These are phyloP conservation scores for Aegilops tauschii DNA, from an alignment of 176 grass and related monocot species.

Conservation along the genomic window DNA sequence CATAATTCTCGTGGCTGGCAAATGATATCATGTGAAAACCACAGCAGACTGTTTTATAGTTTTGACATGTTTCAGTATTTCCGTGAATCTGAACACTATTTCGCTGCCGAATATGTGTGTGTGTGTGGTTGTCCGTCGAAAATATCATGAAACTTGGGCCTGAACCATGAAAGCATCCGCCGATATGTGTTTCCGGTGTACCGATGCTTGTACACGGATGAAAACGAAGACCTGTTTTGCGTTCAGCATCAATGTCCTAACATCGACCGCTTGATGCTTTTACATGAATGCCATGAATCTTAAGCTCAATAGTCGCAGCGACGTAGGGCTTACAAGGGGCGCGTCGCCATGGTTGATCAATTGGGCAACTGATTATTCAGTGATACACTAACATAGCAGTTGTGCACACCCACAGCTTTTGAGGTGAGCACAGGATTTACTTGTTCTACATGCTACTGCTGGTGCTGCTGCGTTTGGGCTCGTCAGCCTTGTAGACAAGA, in stretches of 20 bases:
- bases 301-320: not conserved
- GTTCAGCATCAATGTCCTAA: not conserved
- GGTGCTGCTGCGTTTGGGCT: conserved; percentile 23
- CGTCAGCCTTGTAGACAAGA: conserved; percentile 38
- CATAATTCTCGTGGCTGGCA: not conserved
- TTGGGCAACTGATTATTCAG: conserved; percentile 16
- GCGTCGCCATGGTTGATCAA: not conserved
- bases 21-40: not conserved
- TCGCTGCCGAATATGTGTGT: not conserved
- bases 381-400: not conserved
- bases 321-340: not conserved
- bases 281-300: not conserved
- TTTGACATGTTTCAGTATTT: not conserved
- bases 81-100: not conserved
- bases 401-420: not conserved
- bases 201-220: not conserved
- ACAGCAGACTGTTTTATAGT: not conserved
- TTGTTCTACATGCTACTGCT: conserved; percentile 37
- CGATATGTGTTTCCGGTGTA: not conserved
- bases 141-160: not conserved
- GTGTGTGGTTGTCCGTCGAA: not conserved
- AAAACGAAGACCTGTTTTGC: not conserved
- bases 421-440: not conserved
- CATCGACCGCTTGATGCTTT: not conserved
- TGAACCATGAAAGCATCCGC: not conserved